Evolutionary conservation across 2,329 filamentous ascomycete genomes (phyloP).

Genomic region (Endoconidiophora laricicola): DNA sequence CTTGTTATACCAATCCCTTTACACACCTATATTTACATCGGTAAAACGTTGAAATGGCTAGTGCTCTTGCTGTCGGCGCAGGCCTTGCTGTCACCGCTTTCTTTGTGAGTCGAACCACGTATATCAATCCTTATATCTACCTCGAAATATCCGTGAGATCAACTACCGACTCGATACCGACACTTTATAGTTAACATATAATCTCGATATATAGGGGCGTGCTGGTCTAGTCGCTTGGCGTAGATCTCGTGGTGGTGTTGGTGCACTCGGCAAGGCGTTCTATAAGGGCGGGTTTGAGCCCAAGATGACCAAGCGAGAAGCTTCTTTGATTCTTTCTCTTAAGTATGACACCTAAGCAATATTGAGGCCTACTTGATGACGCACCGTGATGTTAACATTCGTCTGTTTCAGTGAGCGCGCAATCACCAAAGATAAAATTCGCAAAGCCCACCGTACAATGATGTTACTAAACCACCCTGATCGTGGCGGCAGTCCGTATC

Average conservation of each 20-base stretch:
- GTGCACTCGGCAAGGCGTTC: conserved; percentile 73
- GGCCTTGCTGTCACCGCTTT: conserved; percentile 36
- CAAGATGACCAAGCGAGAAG: conserved; percentile 86
- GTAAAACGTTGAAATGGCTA: conserved; percentile 21
- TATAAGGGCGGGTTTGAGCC: conserved; percentile 98
- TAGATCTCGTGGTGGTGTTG: conserved; percentile 60
- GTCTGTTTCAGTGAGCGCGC: conserved; percentile 52
- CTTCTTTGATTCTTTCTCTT: conserved; percentile 75
- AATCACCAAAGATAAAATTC: conserved; percentile 80
- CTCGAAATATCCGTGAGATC: no score
- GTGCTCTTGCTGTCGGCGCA: conserved; percentile 29
- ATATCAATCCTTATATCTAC: conserved; percentile 10
- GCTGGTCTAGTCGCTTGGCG: conserved; percentile 81
- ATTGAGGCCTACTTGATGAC: conserved; percentile 11
- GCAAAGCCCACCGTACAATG: conserved; percentile 84
- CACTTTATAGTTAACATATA: neutral
- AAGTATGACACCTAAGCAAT: conserved; percentile 39
- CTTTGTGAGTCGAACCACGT: conserved; percentile 23
- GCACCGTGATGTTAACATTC: neutral
- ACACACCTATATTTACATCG: neutral
- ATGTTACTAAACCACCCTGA: conserved; percentile 98
- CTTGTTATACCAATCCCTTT: neutral
- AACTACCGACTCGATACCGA: no score
- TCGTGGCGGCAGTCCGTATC: conserved; percentile 86
- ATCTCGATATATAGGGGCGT: conserved; percentile 47